A percentile compares a stretch with the other conserved stretches of the same genome.
Evolutionary conservation across 148 eudicot species (phyloP).

Genomic region (Nyssa sinensis): DNA sequence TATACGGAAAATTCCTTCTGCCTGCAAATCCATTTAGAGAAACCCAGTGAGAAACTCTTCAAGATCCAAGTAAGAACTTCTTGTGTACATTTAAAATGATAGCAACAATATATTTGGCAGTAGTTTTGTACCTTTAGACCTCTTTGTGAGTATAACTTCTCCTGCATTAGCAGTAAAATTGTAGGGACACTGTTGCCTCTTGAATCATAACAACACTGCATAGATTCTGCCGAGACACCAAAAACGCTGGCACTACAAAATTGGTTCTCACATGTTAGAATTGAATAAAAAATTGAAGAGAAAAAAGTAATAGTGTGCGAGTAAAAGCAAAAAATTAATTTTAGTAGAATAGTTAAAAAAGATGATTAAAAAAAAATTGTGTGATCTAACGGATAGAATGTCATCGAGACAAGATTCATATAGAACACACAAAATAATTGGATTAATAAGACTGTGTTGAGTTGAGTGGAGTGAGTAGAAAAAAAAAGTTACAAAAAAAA

Average conservation of each 20-base stretch:
- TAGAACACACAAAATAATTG: too few relatives aligned
- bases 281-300: background rate
- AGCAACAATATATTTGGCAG: background rate
- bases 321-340: too few relatives aligned
- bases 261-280: background rate
- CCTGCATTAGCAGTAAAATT: slow-evolving; percentile 79
- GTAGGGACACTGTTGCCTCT: slow-evolving; percentile 93
- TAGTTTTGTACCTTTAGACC: slow-evolving; percentile 78
- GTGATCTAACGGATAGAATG: too few relatives aligned
- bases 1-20: slow-evolving; percentile 91
- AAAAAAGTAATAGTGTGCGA: background rate
- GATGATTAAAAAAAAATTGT: too few relatives aligned
- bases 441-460: too few relatives aligned
- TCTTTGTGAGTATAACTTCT: slow-evolving; percentile 60
- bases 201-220: slow-evolving; percentile 78
- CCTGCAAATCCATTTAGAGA: slow-evolving; percentile 31
- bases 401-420: too few relatives aligned
- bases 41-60: background rate
- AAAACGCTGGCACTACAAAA: slow-evolving; percentile 74
- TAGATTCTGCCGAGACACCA: slow-evolving; percentile 90
- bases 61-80: background rate
- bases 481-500: too few relatives aligned
- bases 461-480: too few relatives aligned
- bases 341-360: too few relatives aligned
- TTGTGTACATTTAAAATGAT: too few relatives aligned